A percentile compares a stretch with the other conserved stretches of the same genome.
phyloP scores from a whole-genome alignment of 1,284 basidiomycete species.

The Mycena sp. region DNA sequence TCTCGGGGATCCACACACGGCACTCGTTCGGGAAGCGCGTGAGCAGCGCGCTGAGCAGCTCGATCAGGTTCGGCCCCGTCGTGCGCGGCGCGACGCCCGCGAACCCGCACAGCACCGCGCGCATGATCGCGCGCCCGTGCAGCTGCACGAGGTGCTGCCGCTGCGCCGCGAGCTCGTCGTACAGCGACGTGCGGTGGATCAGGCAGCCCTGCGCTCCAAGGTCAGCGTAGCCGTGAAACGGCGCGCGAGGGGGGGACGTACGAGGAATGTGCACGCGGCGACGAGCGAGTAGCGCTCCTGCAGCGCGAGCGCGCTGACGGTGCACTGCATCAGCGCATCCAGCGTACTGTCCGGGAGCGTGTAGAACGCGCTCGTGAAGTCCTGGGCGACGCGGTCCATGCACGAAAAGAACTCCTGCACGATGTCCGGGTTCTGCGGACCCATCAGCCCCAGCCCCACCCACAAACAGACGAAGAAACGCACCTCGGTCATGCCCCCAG shows the following conservation, averaged over 20 bases:
- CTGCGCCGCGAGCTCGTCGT: constrained; percentile 60
- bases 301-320: constrained; percentile 76
- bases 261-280: constrained; percentile 83
- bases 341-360: constrained; percentile 71
- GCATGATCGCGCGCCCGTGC: no score
- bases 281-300: constrained; percentile 91
- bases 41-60: constrained; percentile 58
- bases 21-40: constrained; percentile 57
- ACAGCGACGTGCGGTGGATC: constrained; percentile 66
- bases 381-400: constrained; percentile 78
- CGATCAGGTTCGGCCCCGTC: constrained; percentile 84
- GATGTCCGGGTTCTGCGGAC: constrained; percentile 81
- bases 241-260: constrained; percentile 45
- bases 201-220: constrained; percentile 61
- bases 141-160: constrained; percentile 56
- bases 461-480: constrained; percentile 39
- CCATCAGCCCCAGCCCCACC: constrained; percentile 1
- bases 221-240: constrained; percentile 5
- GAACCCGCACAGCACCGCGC: constrained; percentile 79
- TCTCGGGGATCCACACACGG: constrained; percentile 26
- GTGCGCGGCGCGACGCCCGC: constrained; percentile 85
- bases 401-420: constrained; percentile 89
- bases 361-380: constrained; percentile 79
- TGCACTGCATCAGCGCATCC: constrained; percentile 78
- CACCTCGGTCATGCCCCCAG: constrained; percentile 78